These are phyloP conservation scores for Micromonas pusilla DNA, from an alignment of 139 green algal genomes.

Conservation along the genomic window DNA sequence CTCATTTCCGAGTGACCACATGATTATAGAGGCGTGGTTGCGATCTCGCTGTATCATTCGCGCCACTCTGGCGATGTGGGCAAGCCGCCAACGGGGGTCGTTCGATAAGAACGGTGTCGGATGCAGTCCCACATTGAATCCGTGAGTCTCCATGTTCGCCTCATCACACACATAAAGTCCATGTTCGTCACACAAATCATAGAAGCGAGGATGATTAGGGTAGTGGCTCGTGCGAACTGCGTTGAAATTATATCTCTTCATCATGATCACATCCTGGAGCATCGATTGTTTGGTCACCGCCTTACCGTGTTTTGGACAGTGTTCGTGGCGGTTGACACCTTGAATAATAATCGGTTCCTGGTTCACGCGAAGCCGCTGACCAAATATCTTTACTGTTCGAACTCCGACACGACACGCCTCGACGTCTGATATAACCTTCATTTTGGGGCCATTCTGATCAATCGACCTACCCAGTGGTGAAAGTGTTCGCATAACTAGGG, in stretches of 20 bases:
- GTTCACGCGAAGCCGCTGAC: conserved; percentile 76
- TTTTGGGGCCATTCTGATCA: too few relatives aligned
- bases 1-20: conserved; percentile 96
- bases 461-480: neutral
- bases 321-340: conserved; percentile 92
- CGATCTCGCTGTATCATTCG: conserved; percentile 65
- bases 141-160: conserved; percentile 95
- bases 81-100: conserved; percentile 22
- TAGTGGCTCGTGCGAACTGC: conserved; percentile 87
- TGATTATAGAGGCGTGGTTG: conserved; percentile 77
- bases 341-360: conserved; percentile 61
- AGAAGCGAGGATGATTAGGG: conserved; percentile 80
- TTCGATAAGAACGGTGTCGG: conserved; percentile 32
- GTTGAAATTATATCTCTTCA: conserved; percentile 95
- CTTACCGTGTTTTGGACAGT: conserved; percentile 62
- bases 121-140: conserved; percentile 68
- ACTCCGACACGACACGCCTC: conserved; percentile 86
- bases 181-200: conserved; percentile 44
- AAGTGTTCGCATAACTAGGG: conserved; percentile 60
- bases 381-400: conserved; percentile 50
- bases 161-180: conserved; percentile 94
- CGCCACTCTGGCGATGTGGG: conserved; percentile 7
- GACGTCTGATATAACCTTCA: too few relatives aligned
- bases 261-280: conserved; percentile 71
- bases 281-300: conserved; percentile 29